Base-by-base conservation (phyloP, 2,329 filamentous ascomycete species). In the Ascochyta pisi region DNA sequence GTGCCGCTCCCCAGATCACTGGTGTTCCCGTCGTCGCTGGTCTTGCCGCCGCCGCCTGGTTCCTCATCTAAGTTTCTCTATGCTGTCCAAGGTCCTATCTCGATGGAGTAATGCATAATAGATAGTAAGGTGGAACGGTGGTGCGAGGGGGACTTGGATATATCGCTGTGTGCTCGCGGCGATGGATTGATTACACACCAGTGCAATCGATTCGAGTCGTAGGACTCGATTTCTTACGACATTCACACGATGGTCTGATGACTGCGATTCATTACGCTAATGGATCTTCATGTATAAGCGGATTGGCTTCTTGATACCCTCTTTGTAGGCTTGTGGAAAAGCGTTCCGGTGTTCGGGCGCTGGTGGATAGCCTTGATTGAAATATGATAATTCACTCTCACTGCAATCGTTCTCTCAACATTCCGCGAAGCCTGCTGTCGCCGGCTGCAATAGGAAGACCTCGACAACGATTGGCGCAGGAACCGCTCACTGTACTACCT, bases 11-110 rank as follows among this genome's bases (percentile, higher is more conserved):
- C 57, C 70, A 68, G 65, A 67, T 64, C 48, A 78, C 74, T 29
- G 74, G 66, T 53, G 62, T 73, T 23, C 73, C 76, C 33, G 45
- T 77, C 34, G 69, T 70, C 39, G 76, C 72, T 61, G 75, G 65
- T 52, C 71, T 66, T 31, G 75, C 70, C 62, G 52, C 75, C 38
- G 72, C 73, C 45, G 73, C 74, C 47, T 65, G 71, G 61, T 59
- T 77, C 61, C 59, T 77, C 56, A 61, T 78, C 58, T 78, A 77
- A 76, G 63, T 58, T 42, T 54, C 24, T 47, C 27, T 46, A 33
- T 38, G 27, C 40, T 48, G 42, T 55, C 60, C 62, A 64, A 72
- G 58, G 47, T 60, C 61, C 56, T 63, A 51, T 48, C 56, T 62
- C 51, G 54, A 57, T 42, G 61, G 62, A 64, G 58, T 73, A 74